Base-by-base conservation (phyloP, 139 green algal species). In the Chlamydomonas sphaeroides region DNA sequence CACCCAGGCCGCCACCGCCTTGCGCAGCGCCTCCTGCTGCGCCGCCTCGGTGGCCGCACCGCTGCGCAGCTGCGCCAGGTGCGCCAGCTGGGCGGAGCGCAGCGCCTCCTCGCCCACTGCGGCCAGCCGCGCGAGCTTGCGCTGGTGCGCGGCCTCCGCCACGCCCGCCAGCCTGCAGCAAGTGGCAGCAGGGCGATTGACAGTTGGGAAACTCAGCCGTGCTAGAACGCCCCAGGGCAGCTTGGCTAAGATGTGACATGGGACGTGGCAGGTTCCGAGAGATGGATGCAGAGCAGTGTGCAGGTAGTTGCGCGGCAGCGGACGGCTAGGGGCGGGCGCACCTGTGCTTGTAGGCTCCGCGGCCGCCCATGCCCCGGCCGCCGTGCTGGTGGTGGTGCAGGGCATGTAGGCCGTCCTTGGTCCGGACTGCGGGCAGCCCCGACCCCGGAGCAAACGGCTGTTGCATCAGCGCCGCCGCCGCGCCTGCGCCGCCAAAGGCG, bases 41-140 rank as follows among this genome's bases (percentile, higher is more conserved):
- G 85, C 66, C 36, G 85, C 85, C 74, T 89, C 85, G 26, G 57
- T 65, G 11, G 45, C 28, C 10, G 85, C 85, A 18, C 17, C 65
- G 23, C 63, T 57, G 21, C 83, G 65, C 30, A 87, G 83, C 17
- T 32, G 17, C 18, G 65, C 53, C 32, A 87, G 51, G 68, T 80
- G 59, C 17, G 83, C 75, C 7, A 28, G 66, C 83, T 84, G 75
- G 20, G 75, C 83, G 5, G 69, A 66, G 15, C 83, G 76, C 67
- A 87, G 57, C 42, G 75, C 83, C 68, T 87, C 83, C 75, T 87
- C 65, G 35, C 83, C 70, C 45, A 74, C 83, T 0, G 83, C 83
- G 1, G 83, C 83, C 41, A 87, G 28, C 17, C 77, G 84, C 5
- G 65, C 68, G 53, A 85, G 53, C 78, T 72, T 82, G 38, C 73